Conservation (phyloP, 2,329 filamentous ascomycete species). For the Fusarium caatingaense region DNA sequence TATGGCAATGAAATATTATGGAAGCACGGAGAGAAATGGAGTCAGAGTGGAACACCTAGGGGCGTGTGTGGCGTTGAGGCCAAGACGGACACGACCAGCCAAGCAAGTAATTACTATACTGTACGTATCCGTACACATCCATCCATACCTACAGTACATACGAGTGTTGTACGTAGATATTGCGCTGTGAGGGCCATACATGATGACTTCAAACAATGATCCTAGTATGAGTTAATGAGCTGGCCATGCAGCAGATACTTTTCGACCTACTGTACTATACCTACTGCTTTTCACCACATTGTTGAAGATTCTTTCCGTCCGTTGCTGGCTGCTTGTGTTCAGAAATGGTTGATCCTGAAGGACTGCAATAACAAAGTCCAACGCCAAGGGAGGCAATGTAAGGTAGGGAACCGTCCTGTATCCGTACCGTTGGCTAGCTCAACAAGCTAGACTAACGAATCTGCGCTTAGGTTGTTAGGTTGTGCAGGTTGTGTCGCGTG, state of each 20-base stretch:
- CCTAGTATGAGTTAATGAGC: background rate
- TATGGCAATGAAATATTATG: constrained; percentile 35
- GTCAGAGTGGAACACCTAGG: constrained; percentile 14
- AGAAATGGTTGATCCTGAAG: background rate
- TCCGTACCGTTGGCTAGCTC: background rate
- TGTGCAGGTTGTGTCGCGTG: constrained; percentile 26
- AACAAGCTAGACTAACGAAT: background rate
- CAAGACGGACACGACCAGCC: constrained; percentile 16
- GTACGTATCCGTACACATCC: background rate
- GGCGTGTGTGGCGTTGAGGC: constrained; percentile 29
- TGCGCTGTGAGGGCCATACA: background rate
- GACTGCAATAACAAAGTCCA: background rate
- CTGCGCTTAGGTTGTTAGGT: constrained; percentile 5
- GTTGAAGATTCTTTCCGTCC: background rate
- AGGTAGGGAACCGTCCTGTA: background rate
- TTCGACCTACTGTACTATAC: background rate
- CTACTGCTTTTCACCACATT: background rate
- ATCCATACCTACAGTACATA: background rate
- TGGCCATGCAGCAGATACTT: background rate
- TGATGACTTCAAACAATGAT: background rate
- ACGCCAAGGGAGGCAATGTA: constrained; percentile 9
- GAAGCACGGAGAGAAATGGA: constrained; percentile 22
- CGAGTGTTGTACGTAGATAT: background rate
- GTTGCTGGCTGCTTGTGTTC: background rate
- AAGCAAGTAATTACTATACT: constrained; percentile 1